phyloP scores from a whole-genome alignment of 2,329 filamentous ascomycete genomes.

The Colletotrichum eleusines region DNA sequence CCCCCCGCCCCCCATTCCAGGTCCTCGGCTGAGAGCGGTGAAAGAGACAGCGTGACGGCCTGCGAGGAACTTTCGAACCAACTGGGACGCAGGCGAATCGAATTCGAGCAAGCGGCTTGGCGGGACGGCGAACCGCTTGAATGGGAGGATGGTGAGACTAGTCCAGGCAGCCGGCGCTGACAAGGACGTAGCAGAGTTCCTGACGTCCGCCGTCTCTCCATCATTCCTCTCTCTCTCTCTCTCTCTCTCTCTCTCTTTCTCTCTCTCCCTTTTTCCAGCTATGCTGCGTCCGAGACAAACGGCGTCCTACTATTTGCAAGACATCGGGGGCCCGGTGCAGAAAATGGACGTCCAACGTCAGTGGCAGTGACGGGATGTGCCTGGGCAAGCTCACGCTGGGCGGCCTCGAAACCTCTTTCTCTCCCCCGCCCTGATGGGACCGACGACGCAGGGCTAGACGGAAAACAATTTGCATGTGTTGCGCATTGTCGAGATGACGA shows the following conservation, averaged over 20 bases:
- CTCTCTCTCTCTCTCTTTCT: neutral
- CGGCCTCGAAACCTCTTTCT: neutral
- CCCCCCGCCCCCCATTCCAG: conserved; percentile 2
- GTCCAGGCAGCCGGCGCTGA: conserved; percentile 17
- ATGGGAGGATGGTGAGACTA: conserved; percentile 30
- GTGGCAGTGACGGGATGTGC: conserved; percentile 4
- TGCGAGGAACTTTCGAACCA: neutral
- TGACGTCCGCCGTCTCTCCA: too few relatives aligned
- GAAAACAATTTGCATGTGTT: neutral
- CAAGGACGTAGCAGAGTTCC: neutral
- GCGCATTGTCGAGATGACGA: neutral
- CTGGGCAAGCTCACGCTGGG: neutral
- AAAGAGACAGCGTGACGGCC: conserved; percentile 1
- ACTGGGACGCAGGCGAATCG: neutral
- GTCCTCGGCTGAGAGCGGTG: conserved; percentile 1
- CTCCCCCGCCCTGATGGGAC: conserved; percentile 2
- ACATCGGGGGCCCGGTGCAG: conserved; percentile 27
- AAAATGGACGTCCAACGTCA: conserved; percentile 29
- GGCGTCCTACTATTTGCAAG: conserved; percentile 3
- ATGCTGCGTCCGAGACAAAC: conserved; percentile 21
- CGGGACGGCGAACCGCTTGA: conserved; percentile 37
- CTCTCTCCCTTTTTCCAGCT: conserved; percentile 16
- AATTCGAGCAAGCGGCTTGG: conserved; percentile 18
- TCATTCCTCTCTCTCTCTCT: neutral
- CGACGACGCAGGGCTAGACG: neutral